Evolutionary conservation across 148 eudicot species (phyloP).

Genomic region (Vaccinium macrocarpon): DNA sequence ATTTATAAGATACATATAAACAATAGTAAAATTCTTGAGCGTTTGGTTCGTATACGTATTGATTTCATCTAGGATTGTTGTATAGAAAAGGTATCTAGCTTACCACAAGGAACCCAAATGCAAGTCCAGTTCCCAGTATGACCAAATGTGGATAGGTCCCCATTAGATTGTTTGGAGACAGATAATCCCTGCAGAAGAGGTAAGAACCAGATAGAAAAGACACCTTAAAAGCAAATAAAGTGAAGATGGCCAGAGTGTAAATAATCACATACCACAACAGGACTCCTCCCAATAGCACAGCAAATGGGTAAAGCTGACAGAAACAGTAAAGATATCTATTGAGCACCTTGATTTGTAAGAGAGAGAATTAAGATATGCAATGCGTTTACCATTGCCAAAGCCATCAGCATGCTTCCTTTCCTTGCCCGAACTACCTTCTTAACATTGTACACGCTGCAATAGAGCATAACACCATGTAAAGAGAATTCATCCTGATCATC

Average conservation of each 20-base stretch:
- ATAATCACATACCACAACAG: slow-evolving; percentile 55
- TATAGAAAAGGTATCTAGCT: slow-evolving; percentile 11
- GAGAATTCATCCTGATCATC: slow-evolving; percentile 6
- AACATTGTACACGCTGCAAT: slow-evolving; percentile 75
- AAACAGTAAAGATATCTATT: slow-evolving; percentile 1
- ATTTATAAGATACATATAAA: background rate
- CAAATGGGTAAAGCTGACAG: slow-evolving; percentile 80
- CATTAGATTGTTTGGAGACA: slow-evolving; percentile 70
- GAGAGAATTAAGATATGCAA: background rate
- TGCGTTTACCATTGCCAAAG: slow-evolving; percentile 84
- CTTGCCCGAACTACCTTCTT: slow-evolving; percentile 63
- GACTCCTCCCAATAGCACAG: slow-evolving; percentile 72
- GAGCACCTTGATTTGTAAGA: background rate
- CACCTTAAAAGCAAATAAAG: background rate
- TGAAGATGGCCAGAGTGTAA: background rate
- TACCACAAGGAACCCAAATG: slow-evolving; percentile 98
- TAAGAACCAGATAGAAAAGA: background rate
- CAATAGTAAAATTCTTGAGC: background rate
- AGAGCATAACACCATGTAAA: slow-evolving; percentile 21
- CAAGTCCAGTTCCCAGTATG: slow-evolving; percentile 81
- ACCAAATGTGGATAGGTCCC: slow-evolving; percentile 77
- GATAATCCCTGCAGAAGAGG: slow-evolving; percentile 63
- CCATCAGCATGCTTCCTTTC: slow-evolving; percentile 80
- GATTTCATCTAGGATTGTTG: background rate
- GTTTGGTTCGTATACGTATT: background rate